Percentiles rank a stretch among this genome's conserved stretches.
Conservation (phyloP, 495 filamentous ascomycete species). For the Margaritispora aquatica region DNA sequence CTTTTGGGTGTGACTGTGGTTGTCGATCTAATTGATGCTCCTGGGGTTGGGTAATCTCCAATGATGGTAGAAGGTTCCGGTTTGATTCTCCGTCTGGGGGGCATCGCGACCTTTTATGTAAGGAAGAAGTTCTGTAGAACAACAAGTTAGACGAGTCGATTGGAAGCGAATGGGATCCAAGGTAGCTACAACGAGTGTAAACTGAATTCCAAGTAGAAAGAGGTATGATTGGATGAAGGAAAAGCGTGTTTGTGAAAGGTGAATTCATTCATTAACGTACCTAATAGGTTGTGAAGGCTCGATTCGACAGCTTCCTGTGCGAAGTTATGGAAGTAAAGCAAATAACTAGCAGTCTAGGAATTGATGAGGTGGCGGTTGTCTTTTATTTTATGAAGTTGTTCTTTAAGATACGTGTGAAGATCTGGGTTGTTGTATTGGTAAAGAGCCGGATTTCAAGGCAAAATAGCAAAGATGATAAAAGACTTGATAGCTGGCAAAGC, state of each 20-base stretch:
- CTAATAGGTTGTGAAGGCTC: not conserved
- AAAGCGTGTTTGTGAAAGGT: not conserved
- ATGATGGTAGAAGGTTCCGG: conserved; percentile 5
- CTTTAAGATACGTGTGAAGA: no score
- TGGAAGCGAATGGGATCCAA: not conserved
- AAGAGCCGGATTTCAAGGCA: no score
- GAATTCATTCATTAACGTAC: not conserved
- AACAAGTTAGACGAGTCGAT: no score
- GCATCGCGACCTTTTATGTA: conserved; percentile 7
- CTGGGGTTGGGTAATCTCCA: not conserved
- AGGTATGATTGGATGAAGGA: not conserved
- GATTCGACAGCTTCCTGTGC: not conserved
- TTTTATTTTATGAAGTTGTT: no score
- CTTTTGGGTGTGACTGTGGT: not conserved
- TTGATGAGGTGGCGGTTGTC: not conserved
- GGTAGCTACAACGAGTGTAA: not conserved
- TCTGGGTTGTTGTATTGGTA: no score
- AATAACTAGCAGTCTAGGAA: not conserved
- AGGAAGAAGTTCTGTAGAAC: not conserved
- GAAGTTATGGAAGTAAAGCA: not conserved
- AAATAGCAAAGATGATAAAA: no score
- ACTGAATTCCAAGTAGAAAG: not conserved
- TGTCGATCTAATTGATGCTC: not conserved
- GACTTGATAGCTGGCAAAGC: no score
- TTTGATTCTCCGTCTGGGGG: conserved; percentile 4